Conservation (phyloP, 192 early-diverging fungal species). For the Coemansia sp. region DNA sequence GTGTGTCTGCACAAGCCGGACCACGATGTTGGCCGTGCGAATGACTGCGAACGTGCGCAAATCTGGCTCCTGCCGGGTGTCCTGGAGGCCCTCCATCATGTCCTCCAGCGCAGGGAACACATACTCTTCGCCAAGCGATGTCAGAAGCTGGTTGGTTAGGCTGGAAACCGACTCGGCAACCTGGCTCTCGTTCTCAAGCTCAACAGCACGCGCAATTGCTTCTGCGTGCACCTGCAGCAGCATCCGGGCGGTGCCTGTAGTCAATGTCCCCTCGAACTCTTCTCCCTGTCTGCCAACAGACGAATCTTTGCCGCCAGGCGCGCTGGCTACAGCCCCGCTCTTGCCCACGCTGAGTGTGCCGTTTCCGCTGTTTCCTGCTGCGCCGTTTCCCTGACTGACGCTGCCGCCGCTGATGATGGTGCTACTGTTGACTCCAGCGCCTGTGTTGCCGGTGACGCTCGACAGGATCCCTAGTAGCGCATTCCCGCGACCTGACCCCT, state of each 20-base stretch:
- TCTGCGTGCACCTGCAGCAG: slow-evolving; percentile 74
- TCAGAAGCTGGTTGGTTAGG: slow-evolving; percentile 73
- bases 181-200: slow-evolving; percentile 66
- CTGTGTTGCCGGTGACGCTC: slow-evolving; percentile 33
- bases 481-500: slow-evolving; percentile 38
- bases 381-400: background rate
- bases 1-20: slow-evolving; percentile 41
- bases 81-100: slow-evolving; percentile 40
- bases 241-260: slow-evolving; percentile 24
- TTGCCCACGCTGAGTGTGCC: background rate
- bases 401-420: background rate
- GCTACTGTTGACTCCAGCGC: background rate
- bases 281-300: slow-evolving; percentile 2
- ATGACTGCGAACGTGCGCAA: slow-evolving; percentile 28
- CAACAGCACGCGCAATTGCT: slow-evolving; percentile 74
- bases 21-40: slow-evolving; percentile 30
- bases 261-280: slow-evolving; percentile 25
- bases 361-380: background rate
- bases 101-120: slow-evolving; percentile 82
- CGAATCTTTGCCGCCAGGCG: slow-evolving; percentile 2
- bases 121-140: slow-evolving; percentile 80
- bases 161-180: slow-evolving; percentile 63
- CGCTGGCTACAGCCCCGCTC: background rate
- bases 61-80: slow-evolving; percentile 45
- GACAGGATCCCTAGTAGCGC: slow-evolving; percentile 51